These are phyloP conservation scores for Kazachstania psychrophila DNA, from an alignment of 805 yeast genomes.

Conservation along the genomic window DNA sequence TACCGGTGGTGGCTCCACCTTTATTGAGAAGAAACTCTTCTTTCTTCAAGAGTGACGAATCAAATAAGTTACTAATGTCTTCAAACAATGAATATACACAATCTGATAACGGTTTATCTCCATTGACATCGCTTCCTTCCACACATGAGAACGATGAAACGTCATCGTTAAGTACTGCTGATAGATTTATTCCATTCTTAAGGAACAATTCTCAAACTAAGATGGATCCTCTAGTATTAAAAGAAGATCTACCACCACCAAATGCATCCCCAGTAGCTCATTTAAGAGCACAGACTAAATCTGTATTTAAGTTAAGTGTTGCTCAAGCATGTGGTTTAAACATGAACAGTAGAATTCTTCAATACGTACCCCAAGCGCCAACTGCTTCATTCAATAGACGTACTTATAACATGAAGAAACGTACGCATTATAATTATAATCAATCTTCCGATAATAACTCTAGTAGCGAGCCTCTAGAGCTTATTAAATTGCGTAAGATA, in stretches of 20 bases:
- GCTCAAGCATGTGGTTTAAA: constrained; percentile 93
- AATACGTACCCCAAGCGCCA: constrained; percentile 83
- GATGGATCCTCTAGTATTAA: constrained; percentile 18
- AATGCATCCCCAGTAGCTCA: constrained; percentile 40
- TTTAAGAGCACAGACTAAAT: constrained; percentile 35
- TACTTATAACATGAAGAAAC: constrained; percentile 22
- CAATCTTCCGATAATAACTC: neutral
- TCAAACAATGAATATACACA: no score
- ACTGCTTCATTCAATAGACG: constrained; percentile 30
- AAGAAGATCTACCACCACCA: constrained; percentile 38
- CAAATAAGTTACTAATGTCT: no score
- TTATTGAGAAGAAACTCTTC: constrained; percentile 28
- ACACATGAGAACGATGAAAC: constrained; percentile 4
- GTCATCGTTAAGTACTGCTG: constrained; percentile 29
- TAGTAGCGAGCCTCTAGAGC: constrained; percentile 32
- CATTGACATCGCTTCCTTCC: no score
- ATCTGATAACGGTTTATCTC: no score
- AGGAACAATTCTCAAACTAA: constrained; percentile 35
- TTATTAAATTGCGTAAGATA: constrained; percentile 63
- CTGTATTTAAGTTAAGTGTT: constrained; percentile 63
- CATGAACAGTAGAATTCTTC: constrained; percentile 71
- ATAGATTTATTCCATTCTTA: constrained; percentile 54
- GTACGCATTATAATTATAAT: constrained; percentile 24
- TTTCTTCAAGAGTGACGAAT: constrained; percentile 21
- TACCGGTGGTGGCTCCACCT: constrained; percentile 25